These are phyloP conservation scores for Penicillium ochrochloron DNA, from an alignment of 495 filamentous ascomycete genomes.

Conservation along the genomic window DNA sequence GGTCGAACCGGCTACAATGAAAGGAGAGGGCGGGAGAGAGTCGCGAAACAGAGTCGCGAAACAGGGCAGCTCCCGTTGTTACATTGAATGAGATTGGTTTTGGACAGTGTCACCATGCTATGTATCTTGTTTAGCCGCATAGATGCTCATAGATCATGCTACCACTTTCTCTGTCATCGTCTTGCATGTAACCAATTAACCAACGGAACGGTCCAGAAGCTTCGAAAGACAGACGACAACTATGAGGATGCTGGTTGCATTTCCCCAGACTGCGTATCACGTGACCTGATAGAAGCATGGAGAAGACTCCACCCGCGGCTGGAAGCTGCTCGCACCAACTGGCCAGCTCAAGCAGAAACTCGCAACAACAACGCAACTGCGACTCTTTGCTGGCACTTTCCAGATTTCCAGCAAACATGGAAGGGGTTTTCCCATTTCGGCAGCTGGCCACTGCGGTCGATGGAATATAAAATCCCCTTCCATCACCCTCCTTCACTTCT, in stretches of 20 bases:
- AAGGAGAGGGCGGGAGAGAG: not conserved
- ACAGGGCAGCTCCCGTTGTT: not conserved
- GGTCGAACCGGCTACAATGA: not conserved
- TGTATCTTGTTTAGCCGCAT: slow-evolving; percentile 1
- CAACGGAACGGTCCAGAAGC: not conserved
- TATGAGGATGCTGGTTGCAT: not conserved
- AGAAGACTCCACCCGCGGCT: slow-evolving; percentile 32
- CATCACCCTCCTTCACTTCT: not conserved
- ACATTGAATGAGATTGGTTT: not conserved
- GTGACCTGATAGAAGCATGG: slow-evolving; percentile 34
- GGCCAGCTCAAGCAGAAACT: not conserved
- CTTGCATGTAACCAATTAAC: not conserved
- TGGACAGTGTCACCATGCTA: not conserved
- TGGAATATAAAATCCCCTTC: slow-evolving; percentile 22
- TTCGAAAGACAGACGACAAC: not conserved
- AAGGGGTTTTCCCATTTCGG: not conserved
- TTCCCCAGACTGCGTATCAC: slow-evolving; percentile 12
- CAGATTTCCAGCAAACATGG: slow-evolving; percentile 1
- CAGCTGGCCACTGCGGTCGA: not conserved
- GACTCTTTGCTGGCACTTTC: not conserved
- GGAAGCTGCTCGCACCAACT: slow-evolving; percentile 20
- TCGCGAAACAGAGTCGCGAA: too few species aligned
- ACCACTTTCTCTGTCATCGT: not conserved
- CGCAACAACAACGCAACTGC: slow-evolving; percentile 16
- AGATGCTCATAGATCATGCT: slow-evolving; percentile 4